Conservation (phyloP, 1,284 basidiomycete species). For the Erythrobasidium hasegawianum region DNA sequence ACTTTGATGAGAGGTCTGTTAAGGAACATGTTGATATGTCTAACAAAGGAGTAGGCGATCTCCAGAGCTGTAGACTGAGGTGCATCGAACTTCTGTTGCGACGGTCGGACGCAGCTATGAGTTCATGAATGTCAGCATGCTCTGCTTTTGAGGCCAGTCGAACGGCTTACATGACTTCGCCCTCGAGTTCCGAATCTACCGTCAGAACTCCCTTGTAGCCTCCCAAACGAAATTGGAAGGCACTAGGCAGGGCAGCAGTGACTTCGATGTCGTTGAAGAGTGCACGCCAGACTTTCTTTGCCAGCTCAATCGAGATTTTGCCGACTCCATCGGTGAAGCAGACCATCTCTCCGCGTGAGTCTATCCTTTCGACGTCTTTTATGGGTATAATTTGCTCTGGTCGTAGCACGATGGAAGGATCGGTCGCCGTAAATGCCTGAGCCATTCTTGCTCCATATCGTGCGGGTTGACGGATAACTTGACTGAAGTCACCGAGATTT, state of each 20-base stretch:
- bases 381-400: slow-evolving; percentile 49
- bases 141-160: neutral
- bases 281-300: slow-evolving; percentile 56
- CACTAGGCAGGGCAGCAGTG: slow-evolving; percentile 17
- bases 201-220: slow-evolving; percentile 57
- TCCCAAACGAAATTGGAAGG: slow-evolving; percentile 45
- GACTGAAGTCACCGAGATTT: slow-evolving; percentile 62
- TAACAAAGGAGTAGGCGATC: slow-evolving; percentile 39
- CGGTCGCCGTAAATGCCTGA: slow-evolving; percentile 75
- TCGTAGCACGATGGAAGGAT: slow-evolving; percentile 54
- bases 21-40: slow-evolving; percentile 44
- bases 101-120: slow-evolving; percentile 56
- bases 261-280: slow-evolving; percentile 45
- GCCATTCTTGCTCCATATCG: slow-evolving; percentile 74
- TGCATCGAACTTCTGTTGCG: slow-evolving; percentile 64
- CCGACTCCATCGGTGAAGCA: slow-evolving; percentile 68
- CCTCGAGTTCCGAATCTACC: slow-evolving; percentile 55
- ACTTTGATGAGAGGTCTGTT: slow-evolving; percentile 47
- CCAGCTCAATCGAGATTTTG: slow-evolving; percentile 60
- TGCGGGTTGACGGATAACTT: slow-evolving; percentile 61
- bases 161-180: slow-evolving; percentile 48
- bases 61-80: slow-evolving; percentile 60
- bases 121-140: slow-evolving; percentile 3
- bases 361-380: slow-evolving; percentile 23
- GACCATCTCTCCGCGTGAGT: slow-evolving; percentile 48